A percentile compares a stretch with the other conserved stretches of the same genome.
Conservation (phyloP, 1,284 basidiomycete species). For the Mycena sp. region DNA sequence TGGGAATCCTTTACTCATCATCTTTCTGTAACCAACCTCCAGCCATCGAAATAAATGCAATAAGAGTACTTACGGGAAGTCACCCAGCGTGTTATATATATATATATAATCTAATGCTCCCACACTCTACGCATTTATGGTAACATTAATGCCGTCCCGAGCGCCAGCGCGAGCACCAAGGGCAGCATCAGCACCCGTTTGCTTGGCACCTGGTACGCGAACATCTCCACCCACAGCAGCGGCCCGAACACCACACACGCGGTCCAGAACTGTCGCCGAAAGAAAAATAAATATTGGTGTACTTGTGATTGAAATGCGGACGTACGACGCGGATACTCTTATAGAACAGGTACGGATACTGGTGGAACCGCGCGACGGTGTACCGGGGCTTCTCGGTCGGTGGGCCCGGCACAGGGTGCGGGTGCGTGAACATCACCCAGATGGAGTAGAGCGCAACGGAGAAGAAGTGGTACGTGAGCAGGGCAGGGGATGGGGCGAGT, state of each 20-base stretch:
- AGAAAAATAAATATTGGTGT: not conserved
- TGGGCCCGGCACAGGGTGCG: conserved; percentile 45
- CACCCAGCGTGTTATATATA: too few species aligned
- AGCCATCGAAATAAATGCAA: too few species aligned
- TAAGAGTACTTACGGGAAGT: too few species aligned
- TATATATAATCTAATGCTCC: too few species aligned
- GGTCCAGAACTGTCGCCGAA: conserved; percentile 79
- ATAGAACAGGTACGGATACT: conserved; percentile 70
- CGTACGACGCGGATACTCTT: conserved; percentile 69
- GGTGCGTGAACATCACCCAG: conserved; percentile 85
- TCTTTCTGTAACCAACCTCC: too few species aligned
- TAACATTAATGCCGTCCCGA: not conserved
- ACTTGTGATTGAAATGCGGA: conserved; percentile 33
- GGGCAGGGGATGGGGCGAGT: conserved; percentile 77
- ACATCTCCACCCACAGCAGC: conserved; percentile 86
- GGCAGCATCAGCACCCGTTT: conserved; percentile 1
- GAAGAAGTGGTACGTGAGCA: conserved; percentile 95
- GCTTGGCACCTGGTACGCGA: conserved; percentile 21
- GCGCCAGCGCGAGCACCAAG: not conserved
- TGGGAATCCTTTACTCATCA: too few species aligned
- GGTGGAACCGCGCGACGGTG: conserved; percentile 53
- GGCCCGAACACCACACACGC: conserved; percentile 89
- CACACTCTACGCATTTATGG: not conserved
- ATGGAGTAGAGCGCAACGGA: conserved; percentile 94
- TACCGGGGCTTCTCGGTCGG: conserved; percentile 47